A percentile compares a stretch with the other conserved stretches of the same genome.
phyloP scores from a whole-genome alignment of 2,329 filamentous ascomycete species.

The Microdochium trichocladiopsis region DNA sequence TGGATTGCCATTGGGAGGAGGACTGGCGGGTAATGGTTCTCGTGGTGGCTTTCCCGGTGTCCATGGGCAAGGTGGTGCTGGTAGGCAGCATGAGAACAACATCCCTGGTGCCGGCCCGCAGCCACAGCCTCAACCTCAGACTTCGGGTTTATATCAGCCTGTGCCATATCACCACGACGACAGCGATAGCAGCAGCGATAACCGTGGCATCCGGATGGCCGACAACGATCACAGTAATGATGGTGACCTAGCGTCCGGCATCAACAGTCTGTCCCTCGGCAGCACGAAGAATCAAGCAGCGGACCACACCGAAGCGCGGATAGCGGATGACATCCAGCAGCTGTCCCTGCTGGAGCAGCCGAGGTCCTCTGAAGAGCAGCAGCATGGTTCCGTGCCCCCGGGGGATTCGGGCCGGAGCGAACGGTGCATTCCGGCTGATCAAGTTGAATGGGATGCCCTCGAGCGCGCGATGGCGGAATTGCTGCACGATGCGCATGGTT shows the following conservation, averaged over 20 bases:
- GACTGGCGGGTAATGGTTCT: no score
- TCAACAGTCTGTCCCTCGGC: conserved; percentile 15
- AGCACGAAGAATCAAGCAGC: conserved; percentile 26
- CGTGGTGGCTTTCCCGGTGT: background rate
- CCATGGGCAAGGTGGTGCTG: background rate
- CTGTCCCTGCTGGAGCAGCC: conserved; percentile 6
- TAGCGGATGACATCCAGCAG: conserved; percentile 18
- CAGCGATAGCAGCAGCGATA: background rate
- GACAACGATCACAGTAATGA: conserved; percentile 13
- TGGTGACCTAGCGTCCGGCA: conserved; percentile 6
- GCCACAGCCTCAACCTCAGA: background rate
- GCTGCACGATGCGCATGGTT: conserved; percentile 24
- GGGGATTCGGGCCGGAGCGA: no score
- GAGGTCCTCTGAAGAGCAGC: background rate
- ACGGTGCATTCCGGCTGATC: no score
- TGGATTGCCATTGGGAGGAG: no score
- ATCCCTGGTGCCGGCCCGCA: background rate
- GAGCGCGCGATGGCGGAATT: conserved; percentile 31
- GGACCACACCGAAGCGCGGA: conserved; percentile 24
- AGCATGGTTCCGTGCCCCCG: background rate
- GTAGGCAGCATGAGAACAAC: background rate
- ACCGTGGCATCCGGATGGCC: background rate
- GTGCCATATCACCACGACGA: background rate
- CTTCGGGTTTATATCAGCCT: background rate
- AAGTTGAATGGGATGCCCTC: no score